These are phyloP conservation scores for Aquilaria sinensis DNA, from an alignment of 345 rosid species.

Conservation along the genomic window DNA sequence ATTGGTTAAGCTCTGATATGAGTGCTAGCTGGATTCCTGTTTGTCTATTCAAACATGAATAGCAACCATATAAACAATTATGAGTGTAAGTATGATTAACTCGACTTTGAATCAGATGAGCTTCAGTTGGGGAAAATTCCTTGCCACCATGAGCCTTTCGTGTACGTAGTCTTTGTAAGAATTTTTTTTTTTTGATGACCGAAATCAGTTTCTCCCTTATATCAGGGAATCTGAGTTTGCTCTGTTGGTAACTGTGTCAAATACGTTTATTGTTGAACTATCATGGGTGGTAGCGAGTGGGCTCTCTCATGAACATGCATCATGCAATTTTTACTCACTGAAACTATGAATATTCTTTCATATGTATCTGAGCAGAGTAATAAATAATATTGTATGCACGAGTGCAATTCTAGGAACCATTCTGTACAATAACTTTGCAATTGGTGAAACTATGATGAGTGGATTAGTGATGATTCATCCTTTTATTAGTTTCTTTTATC, in stretches of 20 bases:
- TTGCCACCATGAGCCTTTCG: too few species aligned
- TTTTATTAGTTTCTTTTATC: not conserved
- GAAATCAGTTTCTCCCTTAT: not conserved
- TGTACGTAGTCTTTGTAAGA: not conserved
- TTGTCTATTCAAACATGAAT: too few species aligned
- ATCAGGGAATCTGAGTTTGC: not conserved
- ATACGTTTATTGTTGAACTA: not conserved
- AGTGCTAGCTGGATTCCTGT: too few species aligned
- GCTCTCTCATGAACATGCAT: not conserved
- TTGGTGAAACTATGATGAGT: not conserved
- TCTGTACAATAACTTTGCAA: not conserved
- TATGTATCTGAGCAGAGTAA: not conserved
- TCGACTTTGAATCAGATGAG: too few species aligned
- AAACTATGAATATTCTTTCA: not conserved
- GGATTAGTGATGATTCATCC: slow-evolving; percentile 4
- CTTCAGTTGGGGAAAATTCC: too few species aligned
- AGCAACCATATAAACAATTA: too few species aligned
- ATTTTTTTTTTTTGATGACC: not conserved
- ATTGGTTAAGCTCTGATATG: too few species aligned
- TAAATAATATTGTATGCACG: too few species aligned
- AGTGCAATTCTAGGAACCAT: too few species aligned
- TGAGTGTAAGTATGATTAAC: too few species aligned
- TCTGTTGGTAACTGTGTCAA: not conserved
- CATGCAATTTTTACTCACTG: not conserved
- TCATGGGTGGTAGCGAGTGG: not conserved